phyloP scores from a whole-genome alignment of 768 basidiomycete species.

The Panaeolus papilionaceus region DNA sequence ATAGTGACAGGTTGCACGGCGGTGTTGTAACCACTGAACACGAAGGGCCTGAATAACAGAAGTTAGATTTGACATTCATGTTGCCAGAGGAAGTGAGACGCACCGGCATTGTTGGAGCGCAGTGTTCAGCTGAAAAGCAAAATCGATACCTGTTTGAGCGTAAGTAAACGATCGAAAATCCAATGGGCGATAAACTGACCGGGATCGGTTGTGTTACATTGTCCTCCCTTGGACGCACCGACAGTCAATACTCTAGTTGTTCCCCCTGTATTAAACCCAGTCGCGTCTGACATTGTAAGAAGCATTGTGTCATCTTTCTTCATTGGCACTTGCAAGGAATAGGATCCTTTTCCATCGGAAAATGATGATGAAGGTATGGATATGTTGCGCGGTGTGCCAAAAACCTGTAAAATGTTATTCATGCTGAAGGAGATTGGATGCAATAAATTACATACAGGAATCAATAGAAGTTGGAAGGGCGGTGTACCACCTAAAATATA shows the following conservation, averaged over 20 bases:
- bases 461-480: slow-evolving; percentile 57
- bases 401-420: slow-evolving; percentile 45
- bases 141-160: slow-evolving; percentile 40
- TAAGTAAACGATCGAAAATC: slow-evolving; percentile 9
- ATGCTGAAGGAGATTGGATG: slow-evolving; percentile 29
- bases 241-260: slow-evolving; percentile 55
- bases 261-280: slow-evolving; percentile 74
- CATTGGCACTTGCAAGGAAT: slow-evolving; percentile 52
- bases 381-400: slow-evolving; percentile 57
- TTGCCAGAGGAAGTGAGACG: slow-evolving; percentile 27
- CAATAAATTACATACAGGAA: slow-evolving; percentile 42
- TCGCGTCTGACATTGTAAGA: slow-evolving; percentile 73
- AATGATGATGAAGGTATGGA: slow-evolving; percentile 62
- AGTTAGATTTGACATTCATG: slow-evolving; percentile 5
- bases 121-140: slow-evolving; percentile 54
- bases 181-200: slow-evolving; percentile 32
- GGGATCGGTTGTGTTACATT: slow-evolving; percentile 57
- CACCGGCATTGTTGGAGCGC: slow-evolving; percentile 70
- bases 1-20: slow-evolving; percentile 64
- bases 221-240: slow-evolving; percentile 49
- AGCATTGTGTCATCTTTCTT: slow-evolving; percentile 47
- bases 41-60: slow-evolving; percentile 45
- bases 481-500: slow-evolving; percentile 55
- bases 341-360: slow-evolving; percentile 59
- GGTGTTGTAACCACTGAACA: slow-evolving; percentile 47